phyloP scores from a whole-genome alignment of 257 asterid species.

The Verbascum thapsus region DNA sequence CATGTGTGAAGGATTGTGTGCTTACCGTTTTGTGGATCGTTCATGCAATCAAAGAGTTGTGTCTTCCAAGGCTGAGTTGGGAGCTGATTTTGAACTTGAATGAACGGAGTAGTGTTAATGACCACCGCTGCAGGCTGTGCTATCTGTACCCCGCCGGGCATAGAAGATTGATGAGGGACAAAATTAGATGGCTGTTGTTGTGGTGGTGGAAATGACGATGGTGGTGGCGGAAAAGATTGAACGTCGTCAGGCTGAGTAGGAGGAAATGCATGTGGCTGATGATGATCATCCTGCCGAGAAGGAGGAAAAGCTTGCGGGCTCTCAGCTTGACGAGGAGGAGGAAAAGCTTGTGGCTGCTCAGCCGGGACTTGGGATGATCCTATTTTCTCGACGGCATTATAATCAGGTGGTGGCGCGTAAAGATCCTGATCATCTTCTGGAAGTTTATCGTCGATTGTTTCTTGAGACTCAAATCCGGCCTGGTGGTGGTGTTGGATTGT shows the following conservation, averaged over 20 bases:
- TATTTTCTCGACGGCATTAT: conserved; percentile 7
- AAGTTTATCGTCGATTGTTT: background rate
- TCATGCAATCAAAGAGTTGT: conserved; percentile 55
- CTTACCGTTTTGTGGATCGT: conserved; percentile 56
- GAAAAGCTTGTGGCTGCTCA: conserved; percentile 22
- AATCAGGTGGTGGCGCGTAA: conserved; percentile 19
- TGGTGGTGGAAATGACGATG: conserved; percentile 1
- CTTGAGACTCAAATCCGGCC: conserved; percentile 19
- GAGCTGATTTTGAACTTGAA: background rate
- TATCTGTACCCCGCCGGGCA: background rate
- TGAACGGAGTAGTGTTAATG: conserved; percentile 20
- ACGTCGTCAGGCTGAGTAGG: conserved; percentile 13
- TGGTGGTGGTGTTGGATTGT: conserved; percentile 20
- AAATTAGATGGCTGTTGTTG: no score
- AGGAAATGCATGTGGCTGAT: conserved; percentile 14
- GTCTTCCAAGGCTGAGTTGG: conserved; percentile 42
- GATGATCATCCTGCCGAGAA: background rate
- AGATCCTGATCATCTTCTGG: conserved; percentile 24
- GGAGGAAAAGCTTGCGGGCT: conserved; percentile 23
- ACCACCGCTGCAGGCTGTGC: background rate
- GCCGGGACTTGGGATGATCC: no score
- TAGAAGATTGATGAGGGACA: no score
- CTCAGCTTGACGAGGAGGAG: conserved; percentile 2
- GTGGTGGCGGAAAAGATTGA: no score
- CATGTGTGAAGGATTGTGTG: no score